Conservation (phyloP, 495 filamentous ascomycete genomes). For the Ascodesmis nigricans region DNA sequence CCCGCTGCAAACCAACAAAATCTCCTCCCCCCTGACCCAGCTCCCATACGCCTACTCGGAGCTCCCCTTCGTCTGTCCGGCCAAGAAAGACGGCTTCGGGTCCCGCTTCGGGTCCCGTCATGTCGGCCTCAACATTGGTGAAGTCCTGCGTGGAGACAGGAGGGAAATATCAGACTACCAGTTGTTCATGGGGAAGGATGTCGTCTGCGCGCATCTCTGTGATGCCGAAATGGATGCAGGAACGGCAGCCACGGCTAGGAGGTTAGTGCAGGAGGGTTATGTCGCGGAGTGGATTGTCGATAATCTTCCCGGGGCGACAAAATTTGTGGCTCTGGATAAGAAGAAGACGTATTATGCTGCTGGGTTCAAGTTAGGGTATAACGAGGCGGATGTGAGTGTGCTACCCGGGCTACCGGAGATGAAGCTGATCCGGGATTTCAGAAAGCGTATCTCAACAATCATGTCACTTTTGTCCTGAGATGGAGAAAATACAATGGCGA, state of each 20-base stretch:
- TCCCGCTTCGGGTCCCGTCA: constrained; percentile 55
- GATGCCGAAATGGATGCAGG: constrained; percentile 38
- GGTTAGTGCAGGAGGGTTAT: constrained; percentile 64
- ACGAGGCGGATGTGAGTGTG: constrained; percentile 28
- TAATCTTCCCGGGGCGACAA: constrained; percentile 80
- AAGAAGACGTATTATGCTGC: constrained; percentile 78
- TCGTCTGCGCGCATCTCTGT: constrained; percentile 57
- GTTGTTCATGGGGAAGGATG: constrained; percentile 57
- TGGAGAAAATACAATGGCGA: constrained; percentile 47
- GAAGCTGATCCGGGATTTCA: constrained; percentile 2
- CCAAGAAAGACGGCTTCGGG: constrained; percentile 42
- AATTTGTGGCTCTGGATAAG: constrained; percentile 78
- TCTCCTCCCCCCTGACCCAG: constrained; percentile 80
- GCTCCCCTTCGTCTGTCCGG: constrained; percentile 77
- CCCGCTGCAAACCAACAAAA: constrained; percentile 82
- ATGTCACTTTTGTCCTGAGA: constrained; percentile 70
- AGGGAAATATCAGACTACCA: constrained; percentile 81
- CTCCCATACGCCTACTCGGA: constrained; percentile 88
- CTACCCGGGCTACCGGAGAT: not conserved
- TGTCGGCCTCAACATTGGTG: constrained; percentile 75
- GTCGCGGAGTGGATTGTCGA: constrained; percentile 93
- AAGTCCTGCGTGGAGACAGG: constrained; percentile 76
- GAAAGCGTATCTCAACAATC: constrained; percentile 56
- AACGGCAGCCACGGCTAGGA: constrained; percentile 45
- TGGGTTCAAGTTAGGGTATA: constrained; percentile 81